These are phyloP conservation scores for Pyricularia sp. DNA, from an alignment of 2,329 filamentous ascomycete species.

Conservation along the genomic window DNA sequence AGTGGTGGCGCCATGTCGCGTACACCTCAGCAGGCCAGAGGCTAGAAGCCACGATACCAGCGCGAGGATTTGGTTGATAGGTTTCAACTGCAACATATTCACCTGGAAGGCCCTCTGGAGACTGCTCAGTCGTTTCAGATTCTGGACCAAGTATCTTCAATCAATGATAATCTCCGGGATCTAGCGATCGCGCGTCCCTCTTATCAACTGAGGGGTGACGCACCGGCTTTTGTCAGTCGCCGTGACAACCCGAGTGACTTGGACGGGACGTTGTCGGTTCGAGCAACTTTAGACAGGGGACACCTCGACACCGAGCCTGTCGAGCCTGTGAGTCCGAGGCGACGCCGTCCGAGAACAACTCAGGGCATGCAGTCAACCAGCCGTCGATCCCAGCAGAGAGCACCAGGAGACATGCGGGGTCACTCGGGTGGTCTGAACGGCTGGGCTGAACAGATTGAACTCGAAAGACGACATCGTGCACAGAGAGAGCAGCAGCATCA, in stretches of 20 bases:
- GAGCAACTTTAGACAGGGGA: no score
- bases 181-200: background rate
- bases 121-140: background rate
- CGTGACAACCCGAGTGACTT: background rate
- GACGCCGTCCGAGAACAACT: background rate
- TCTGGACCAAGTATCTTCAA: background rate
- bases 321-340: background rate
- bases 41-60: conserved; percentile 1
- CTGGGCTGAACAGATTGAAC: background rate
- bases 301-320: background rate
- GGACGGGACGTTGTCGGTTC: no score
- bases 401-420: background rate
- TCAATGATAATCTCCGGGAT: background rate
- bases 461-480: background rate
- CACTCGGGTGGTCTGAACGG: background rate
- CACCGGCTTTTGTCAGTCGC: background rate
- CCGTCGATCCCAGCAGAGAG: background rate
- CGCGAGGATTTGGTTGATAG: background rate
- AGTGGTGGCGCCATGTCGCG: background rate
- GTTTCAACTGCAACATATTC: background rate
- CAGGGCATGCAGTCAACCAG: background rate
- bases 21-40: conserved; percentile 1
- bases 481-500: background rate
- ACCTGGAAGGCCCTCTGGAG: background rate
- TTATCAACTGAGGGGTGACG: background rate